phyloP scores from a whole-genome alignment of 1,284 basidiomycete species.

The Marasmius oreades region DNA sequence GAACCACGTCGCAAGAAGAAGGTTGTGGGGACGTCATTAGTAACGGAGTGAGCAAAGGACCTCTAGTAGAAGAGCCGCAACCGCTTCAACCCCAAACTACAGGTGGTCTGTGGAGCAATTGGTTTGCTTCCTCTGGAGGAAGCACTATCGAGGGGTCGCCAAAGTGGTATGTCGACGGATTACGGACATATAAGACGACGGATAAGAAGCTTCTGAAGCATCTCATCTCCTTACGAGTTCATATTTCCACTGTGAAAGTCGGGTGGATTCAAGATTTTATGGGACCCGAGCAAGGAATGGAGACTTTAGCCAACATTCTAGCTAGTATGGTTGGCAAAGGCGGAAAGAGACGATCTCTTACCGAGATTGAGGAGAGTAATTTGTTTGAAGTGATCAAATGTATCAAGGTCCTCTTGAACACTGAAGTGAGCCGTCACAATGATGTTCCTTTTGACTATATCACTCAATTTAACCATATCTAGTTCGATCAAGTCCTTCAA shows the following conservation, averaged over 20 bases:
- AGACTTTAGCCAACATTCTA: conserved; percentile 56
- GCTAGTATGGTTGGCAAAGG: conserved; percentile 58
- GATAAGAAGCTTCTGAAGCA: conserved; percentile 72
- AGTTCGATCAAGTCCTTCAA: conserved; percentile 68
- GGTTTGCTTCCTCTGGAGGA: conserved; percentile 67
- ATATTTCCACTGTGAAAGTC: conserved; percentile 79
- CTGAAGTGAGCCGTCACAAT: conserved; percentile 55
- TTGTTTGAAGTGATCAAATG: conserved; percentile 78
- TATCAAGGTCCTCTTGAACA: conserved; percentile 80
- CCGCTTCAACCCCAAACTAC: conserved; percentile 64
- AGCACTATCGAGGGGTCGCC: conserved; percentile 46
- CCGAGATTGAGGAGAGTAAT: conserved; percentile 65
- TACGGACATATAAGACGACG: conserved; percentile 47
- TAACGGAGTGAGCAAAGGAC: neutral
- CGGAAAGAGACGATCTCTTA: conserved; percentile 53
- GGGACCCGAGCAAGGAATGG: conserved; percentile 60
- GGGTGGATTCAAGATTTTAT: conserved; percentile 81
- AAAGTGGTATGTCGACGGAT: conserved; percentile 57
- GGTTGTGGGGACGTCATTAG: conserved; percentile 42
- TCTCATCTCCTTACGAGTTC: conserved; percentile 81
- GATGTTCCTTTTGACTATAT: conserved; percentile 5
- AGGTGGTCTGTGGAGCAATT: conserved; percentile 71
- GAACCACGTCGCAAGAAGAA: conserved; percentile 29
- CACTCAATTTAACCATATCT: conserved; percentile 41
- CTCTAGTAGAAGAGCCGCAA: conserved; percentile 23